Percentiles rank a stretch among this genome's conserved stretches.
Conservation (phyloP, 2,329 filamentous ascomycete genomes). For the Fusarium nelsonii region DNA sequence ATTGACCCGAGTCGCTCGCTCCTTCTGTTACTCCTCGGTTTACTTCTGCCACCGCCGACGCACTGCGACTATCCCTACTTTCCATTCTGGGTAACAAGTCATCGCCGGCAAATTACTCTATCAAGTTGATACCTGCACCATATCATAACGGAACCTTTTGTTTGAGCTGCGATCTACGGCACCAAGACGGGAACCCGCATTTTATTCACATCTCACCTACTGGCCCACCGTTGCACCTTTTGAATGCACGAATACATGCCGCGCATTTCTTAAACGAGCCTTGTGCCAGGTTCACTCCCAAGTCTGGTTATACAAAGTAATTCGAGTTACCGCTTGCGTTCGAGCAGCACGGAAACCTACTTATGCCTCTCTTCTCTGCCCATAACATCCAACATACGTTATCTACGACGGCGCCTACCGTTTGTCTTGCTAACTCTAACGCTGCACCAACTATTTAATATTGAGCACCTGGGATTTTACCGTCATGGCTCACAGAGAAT, state of each 20-base stretch:
- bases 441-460: slow-evolving; percentile 6
- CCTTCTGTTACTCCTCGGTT: neutral
- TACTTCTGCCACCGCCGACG: slow-evolving; percentile 21
- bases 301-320: slow-evolving; percentile 23
- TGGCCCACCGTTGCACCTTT: slow-evolving; percentile 28
- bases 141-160: slow-evolving; percentile 32
- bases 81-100: slow-evolving; percentile 37
- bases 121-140: slow-evolving; percentile 26
- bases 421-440: slow-evolving; percentile 23
- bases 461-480: neutral
- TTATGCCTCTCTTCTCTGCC: slow-evolving; percentile 33
- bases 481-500: slow-evolving; percentile 47
- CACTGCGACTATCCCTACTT: slow-evolving; percentile 25
- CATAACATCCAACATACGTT: slow-evolving; percentile 22
- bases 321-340: slow-evolving; percentile 19
- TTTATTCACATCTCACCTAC: slow-evolving; percentile 30
- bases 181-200: slow-evolving; percentile 38
- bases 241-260: slow-evolving; percentile 24
- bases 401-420: slow-evolving; percentile 25
- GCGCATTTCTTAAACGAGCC: slow-evolving; percentile 31
- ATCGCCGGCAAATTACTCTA: slow-evolving; percentile 17
- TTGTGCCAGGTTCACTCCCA: slow-evolving; percentile 17
- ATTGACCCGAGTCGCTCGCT: slow-evolving; percentile 30
- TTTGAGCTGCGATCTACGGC: slow-evolving; percentile 32
- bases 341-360: slow-evolving; percentile 20